These are phyloP conservation scores for Aspergillus pseudonomiae DNA, from an alignment of 2,329 filamentous ascomycete species.

Conservation along the genomic window DNA sequence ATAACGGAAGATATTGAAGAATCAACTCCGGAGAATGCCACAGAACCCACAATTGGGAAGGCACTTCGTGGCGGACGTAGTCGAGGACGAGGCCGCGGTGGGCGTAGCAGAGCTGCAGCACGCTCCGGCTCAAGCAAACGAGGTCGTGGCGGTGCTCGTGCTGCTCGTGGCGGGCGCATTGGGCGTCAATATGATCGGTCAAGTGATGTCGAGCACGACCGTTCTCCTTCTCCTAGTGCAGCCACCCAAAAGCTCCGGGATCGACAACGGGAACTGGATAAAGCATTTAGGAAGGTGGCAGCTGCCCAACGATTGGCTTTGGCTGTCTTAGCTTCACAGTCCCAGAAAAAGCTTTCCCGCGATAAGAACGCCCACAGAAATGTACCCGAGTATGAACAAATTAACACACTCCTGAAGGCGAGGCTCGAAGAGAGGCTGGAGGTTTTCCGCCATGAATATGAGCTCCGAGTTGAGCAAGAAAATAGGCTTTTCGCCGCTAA, in stretches of 20 bases:
- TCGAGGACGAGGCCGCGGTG: constrained; percentile 37
- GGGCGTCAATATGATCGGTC: constrained; percentile 29
- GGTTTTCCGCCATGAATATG: constrained; percentile 35
- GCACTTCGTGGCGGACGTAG: constrained; percentile 34
- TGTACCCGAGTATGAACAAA: constrained; percentile 42
- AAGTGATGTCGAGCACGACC: constrained; percentile 35
- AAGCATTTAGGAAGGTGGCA: constrained; percentile 46
- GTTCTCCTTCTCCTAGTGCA: constrained; percentile 40
- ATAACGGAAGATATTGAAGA: constrained; percentile 29
- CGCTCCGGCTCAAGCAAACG: constrained; percentile 23
- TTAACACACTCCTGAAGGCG: constrained; percentile 36
- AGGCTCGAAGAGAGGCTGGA: constrained; percentile 32
- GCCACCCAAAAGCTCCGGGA: constrained; percentile 42
- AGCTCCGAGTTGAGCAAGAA: constrained; percentile 35
- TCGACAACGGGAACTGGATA: constrained; percentile 47
- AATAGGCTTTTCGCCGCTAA: constrained; percentile 35
- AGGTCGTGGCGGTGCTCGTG: constrained; percentile 35
- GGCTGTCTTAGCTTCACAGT: constrained; percentile 41
- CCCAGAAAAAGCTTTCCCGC: constrained; percentile 41
- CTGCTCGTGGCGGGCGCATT: constrained; percentile 27
- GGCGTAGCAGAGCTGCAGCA: constrained; percentile 34
- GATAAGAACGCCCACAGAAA: constrained; percentile 46
- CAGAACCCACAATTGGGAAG: constrained; percentile 26
- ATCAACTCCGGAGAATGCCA: constrained; percentile 22
- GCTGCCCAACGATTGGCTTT: constrained; percentile 45